Evolutionary conservation across 192 early-diverging fungal genomes (phyloP), one percentile per base, ranked within the genome.

Genomic region (Coemansia sp.): DNA sequence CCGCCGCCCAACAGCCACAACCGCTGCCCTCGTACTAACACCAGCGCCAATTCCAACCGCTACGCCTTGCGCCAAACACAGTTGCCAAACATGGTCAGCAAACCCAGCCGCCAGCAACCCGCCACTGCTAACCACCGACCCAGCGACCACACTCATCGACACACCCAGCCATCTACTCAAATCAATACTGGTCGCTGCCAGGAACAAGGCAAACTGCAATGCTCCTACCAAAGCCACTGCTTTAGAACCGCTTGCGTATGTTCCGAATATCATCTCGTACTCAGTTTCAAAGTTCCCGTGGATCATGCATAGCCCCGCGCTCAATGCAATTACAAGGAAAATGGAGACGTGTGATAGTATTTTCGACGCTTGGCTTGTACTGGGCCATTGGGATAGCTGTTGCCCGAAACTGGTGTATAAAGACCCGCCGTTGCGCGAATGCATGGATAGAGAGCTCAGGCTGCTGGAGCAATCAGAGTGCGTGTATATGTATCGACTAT

Each of bases 51-150:
- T 7, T 31, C 90, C 90, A n/a, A 85, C 87, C 42, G 88, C 58
- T 15, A 86, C 50, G 19, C 89, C 89, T 50, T 91, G 89, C 2
- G 86, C 57, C 44, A 91, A 62, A 31, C 87, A 90, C 36, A 89
- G 65, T 21, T 89, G 87, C 90, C 90, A 91, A 0, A 89, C 21
- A n/a, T 74, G 23, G 7, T 69, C 82, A 0, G 86, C 69, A 69
- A 85, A 89, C 27, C 68, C 57, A 4, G 77, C 64, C 1, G 66
- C 58, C 42, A 79, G 37, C 32, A 79, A 23, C 4, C 77, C 77
- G 15, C 77, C 72, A 12, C 51, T 21, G 21, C 60, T 61, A 9
- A 67, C 15, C 2, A 64, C 15, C 0, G 72, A 68, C 0, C 77
- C 72, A 3, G 45, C 34, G 4, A 67, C 15, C 12, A 74, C 15